Conservation (phyloP, 257 asterid species). For the Nicotiana undulata region DNA sequence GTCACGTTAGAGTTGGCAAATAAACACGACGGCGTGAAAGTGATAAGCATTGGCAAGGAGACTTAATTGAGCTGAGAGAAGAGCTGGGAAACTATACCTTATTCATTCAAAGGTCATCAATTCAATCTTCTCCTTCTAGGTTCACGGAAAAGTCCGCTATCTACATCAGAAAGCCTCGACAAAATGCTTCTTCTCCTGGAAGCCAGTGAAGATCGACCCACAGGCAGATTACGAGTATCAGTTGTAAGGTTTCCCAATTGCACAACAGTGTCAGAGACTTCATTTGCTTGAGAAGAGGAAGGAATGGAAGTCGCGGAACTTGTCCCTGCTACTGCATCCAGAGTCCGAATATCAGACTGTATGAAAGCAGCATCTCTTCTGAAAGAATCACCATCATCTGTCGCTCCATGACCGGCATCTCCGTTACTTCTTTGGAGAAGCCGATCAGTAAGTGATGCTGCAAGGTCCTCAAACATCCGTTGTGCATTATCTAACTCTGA, state of each 20-base stretch:
- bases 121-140: conserved; percentile 29
- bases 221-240: conserved; percentile 14
- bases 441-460: conserved; percentile 45
- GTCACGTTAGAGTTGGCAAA: not conserved
- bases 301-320: conserved; percentile 22
- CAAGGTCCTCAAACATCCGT: conserved; percentile 69
- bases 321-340: conserved; percentile 22
- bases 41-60: not conserved
- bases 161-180: conserved; percentile 17
- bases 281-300: conserved; percentile 35
- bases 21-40: not conserved
- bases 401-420: conserved; percentile 22
- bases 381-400: conserved; percentile 27
- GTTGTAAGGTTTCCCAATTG: conserved; percentile 16
- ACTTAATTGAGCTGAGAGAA: not conserved
- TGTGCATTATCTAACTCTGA: conserved; percentile 65
- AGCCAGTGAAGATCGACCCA: conserved; percentile 13
- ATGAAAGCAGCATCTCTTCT: conserved; percentile 23
- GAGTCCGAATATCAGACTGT: conserved; percentile 27
- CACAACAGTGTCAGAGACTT: conserved; percentile 21
- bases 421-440: conserved; percentile 23
- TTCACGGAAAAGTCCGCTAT: conserved; percentile 13
- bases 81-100: not conserved
- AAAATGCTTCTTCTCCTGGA: conserved; percentile 20
- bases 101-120: conserved; percentile 1